Conservation (phyloP, 345 rosid genomes). For the Mercurialis annua region DNA sequence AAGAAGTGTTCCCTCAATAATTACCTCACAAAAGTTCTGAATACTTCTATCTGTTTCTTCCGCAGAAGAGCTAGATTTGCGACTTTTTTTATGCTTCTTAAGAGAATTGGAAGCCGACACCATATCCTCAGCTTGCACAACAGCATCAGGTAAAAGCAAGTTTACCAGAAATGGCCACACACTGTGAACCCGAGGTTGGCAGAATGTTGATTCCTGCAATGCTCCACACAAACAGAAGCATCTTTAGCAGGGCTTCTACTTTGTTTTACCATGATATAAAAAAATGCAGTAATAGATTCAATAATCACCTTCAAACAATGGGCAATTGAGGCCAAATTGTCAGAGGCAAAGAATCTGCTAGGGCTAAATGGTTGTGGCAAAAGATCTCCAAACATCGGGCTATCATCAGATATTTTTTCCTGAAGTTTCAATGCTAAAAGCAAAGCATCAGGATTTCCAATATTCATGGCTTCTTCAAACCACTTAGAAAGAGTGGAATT, state of each 20-base stretch:
- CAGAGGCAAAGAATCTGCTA: constrained; percentile 63
- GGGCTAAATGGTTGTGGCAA: constrained; percentile 77
- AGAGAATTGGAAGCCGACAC: constrained; percentile 55
- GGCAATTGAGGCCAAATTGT: constrained; percentile 55
- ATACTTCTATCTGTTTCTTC: constrained; percentile 68
- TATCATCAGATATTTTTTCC: constrained; percentile 50
- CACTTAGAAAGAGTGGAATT: constrained; percentile 65
- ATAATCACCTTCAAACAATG: constrained; percentile 79
- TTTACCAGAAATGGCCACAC: constrained; percentile 73
- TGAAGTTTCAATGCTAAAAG: constrained; percentile 72
- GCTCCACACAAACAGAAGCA: constrained; percentile 19
- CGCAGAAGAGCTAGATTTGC: constrained; percentile 64
- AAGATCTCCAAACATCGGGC: constrained; percentile 48
- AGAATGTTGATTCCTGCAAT: constrained; percentile 89
- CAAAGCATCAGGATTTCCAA: constrained; percentile 92
- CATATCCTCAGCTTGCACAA: constrained; percentile 66
- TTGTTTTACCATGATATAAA: neutral
- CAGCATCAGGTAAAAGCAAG: constrained; percentile 68
- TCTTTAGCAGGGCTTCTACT: constrained; percentile 4
- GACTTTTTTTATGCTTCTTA: constrained; percentile 73
- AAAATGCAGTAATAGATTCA: neutral
- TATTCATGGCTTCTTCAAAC: constrained; percentile 67
- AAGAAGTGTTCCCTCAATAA: constrained; percentile 75
- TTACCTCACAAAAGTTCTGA: constrained; percentile 52
- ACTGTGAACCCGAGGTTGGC: constrained; percentile 93